Conservation (phyloP, 768 basidiomycete genomes). For the Podaxis carcinomalis region DNA sequence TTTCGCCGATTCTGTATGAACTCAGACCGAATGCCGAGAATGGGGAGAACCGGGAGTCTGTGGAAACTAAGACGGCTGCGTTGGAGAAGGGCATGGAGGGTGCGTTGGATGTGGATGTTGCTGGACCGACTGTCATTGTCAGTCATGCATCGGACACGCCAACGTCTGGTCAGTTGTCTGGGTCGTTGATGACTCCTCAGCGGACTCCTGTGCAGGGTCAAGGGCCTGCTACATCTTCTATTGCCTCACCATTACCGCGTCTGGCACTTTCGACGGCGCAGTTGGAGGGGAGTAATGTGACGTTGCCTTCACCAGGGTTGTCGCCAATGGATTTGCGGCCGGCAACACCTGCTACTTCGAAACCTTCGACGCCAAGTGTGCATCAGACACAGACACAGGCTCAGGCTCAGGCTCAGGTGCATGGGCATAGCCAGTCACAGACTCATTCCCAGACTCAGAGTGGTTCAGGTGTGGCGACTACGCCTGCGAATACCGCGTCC, state of each 20-base stretch:
- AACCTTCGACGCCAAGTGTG: slow-evolving; percentile 43
- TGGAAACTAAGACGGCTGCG: slow-evolving; percentile 40
- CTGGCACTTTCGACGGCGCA: slow-evolving; percentile 26
- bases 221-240: slow-evolving; percentile 17
- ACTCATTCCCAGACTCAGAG: slow-evolving; percentile 8
- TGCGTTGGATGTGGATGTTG: slow-evolving; percentile 55
- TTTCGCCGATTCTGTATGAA: slow-evolving; percentile 92
- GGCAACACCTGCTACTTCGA: slow-evolving; percentile 59
- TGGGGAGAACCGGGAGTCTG: slow-evolving; percentile 19
- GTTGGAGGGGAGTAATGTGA: slow-evolving; percentile 9
- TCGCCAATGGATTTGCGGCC: slow-evolving; percentile 54
- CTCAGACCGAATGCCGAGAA: slow-evolving; percentile 58
- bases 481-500: slow-evolving; percentile 41
- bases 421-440: not conserved
- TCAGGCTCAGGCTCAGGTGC: not conserved
- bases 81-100: slow-evolving; percentile 68
- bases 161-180: not conserved
- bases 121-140: slow-evolving; percentile 32
- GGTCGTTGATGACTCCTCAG: slow-evolving; percentile 25
- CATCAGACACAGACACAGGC: slow-evolving; percentile 17
- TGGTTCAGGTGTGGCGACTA: slow-evolving; percentile 16
- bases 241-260: slow-evolving; percentile 49
- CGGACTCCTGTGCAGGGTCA: slow-evolving; percentile 25
- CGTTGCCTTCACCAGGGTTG: slow-evolving; percentile 48
- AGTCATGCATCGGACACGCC: slow-evolving; percentile 3